Percentiles rank a stretch among this genome's conserved stretches.
These are phyloP conservation scores for Phytophthora chlamydospora DNA, from an alignment of 352 stramenopile species.

Conservation along the genomic window DNA sequence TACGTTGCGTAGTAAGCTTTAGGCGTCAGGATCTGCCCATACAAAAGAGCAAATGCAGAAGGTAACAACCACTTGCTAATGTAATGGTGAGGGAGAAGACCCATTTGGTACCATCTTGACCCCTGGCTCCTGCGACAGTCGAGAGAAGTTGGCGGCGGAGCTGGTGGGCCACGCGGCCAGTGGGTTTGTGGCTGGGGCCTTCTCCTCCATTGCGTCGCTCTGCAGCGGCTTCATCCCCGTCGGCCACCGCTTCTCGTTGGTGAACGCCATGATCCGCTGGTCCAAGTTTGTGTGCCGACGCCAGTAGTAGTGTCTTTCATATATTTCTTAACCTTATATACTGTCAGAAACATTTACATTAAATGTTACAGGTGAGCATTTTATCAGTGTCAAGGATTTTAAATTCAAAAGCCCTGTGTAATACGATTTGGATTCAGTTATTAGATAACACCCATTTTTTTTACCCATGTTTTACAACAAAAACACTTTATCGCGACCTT, in stretches of 20 bases:
- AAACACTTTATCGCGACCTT: no score
- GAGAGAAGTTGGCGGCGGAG: constrained; percentile 46
- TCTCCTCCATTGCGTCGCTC: constrained; percentile 18
- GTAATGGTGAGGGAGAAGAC: background rate
- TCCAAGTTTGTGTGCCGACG: no score
- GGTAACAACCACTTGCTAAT: background rate
- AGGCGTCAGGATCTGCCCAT: constrained; percentile 57
- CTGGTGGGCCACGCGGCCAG: constrained; percentile 50
- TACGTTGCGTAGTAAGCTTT: constrained; percentile 68
- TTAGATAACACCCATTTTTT: no score
- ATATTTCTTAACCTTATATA: no score
- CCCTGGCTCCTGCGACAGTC: constrained; percentile 33
- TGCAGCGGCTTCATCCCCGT: background rate
- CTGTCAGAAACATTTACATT: no score
- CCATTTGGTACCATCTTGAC: constrained; percentile 45
- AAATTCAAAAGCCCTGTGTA: no score
- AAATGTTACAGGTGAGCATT: no score
- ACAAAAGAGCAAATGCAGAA: background rate
- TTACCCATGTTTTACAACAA: no score
- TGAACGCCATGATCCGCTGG: constrained; percentile 38
- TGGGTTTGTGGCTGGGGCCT: constrained; percentile 22
- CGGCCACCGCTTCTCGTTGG: constrained; percentile 20
- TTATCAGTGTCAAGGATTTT: no score
- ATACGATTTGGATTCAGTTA: no score
- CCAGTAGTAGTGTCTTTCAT: no score